Conservation (phyloP, 2,329 filamentous ascomycete genomes). For the Fusarium keratoplasticum region DNA sequence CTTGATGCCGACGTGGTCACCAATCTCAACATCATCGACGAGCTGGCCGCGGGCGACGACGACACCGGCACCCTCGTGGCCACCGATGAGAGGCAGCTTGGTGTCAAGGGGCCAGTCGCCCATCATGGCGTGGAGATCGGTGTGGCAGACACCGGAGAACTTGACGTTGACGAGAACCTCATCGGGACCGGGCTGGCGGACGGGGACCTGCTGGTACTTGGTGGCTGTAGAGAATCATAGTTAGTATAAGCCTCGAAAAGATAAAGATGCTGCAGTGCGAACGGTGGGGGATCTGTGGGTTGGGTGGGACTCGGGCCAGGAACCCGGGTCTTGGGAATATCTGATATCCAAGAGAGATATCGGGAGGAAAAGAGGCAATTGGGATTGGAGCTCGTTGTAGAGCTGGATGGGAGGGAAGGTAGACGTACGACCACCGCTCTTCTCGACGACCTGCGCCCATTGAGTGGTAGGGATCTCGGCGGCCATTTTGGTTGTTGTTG, state of each 20-base stretch:
- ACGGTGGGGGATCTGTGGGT: conserved; percentile 29
- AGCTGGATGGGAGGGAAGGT: not conserved
- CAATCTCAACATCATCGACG: conserved; percentile 81
- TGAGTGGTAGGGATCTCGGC: conserved; percentile 79
- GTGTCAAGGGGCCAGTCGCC: conserved; percentile 89
- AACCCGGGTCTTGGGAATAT: not conserved
- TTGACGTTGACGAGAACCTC: conserved; percentile 94
- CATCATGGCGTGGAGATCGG: conserved; percentile 81
- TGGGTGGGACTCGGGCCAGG: conserved; percentile 26
- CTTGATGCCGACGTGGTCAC: conserved; percentile 89
- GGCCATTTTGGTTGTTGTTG: conserved; percentile 45
- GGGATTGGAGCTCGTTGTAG: not conserved
- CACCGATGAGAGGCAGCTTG: conserved; percentile 88
- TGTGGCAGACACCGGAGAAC: conserved; percentile 92
- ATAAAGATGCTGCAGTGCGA: conserved; percentile 18
- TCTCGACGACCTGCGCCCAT: conserved; percentile 91
- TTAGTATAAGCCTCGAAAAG: conserved; percentile 20
- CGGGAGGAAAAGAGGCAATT: conserved; percentile 13
- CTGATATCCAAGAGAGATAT: conserved; percentile 25
- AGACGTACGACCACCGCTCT: conserved; percentile 76
- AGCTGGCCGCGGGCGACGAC: conserved; percentile 84
- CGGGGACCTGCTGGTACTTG: conserved; percentile 84
- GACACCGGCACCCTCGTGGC: conserved; percentile 82
- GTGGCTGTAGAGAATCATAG: conserved; percentile 58
- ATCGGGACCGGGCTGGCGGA: conserved; percentile 83